These are phyloP conservation scores for Akanthomyces uredinophilus DNA, from an alignment of 2,329 filamentous ascomycete species.

Conservation along the genomic window DNA sequence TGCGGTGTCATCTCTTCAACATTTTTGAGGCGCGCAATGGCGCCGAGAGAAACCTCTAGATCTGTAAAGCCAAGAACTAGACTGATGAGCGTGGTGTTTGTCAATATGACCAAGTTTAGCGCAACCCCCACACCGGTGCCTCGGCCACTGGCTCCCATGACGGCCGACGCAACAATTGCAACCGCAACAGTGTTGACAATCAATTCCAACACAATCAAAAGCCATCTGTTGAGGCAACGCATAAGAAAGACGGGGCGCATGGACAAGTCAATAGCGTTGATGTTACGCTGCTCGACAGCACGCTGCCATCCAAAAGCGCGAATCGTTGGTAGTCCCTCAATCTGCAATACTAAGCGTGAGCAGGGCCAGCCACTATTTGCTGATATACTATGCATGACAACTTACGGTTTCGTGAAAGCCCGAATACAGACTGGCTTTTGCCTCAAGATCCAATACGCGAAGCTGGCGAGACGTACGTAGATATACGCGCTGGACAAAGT, in stretches of 20 bases:
- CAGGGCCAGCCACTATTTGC: not conserved
- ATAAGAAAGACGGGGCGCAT: slow-evolving; percentile 31
- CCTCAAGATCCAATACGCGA: slow-evolving; percentile 50
- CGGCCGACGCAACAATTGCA: slow-evolving; percentile 29
- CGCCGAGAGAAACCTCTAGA: slow-evolving; percentile 22
- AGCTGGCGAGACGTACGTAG: slow-evolving; percentile 53
- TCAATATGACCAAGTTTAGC: slow-evolving; percentile 23
- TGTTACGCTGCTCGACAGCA: slow-evolving; percentile 36
- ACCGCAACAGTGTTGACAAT: slow-evolving; percentile 32
- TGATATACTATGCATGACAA: too few species aligned
- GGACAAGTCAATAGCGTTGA: slow-evolving; percentile 34
- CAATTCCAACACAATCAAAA: slow-evolving; percentile 41
- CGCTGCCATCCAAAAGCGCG: slow-evolving; percentile 25
- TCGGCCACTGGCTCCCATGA: slow-evolving; percentile 20
- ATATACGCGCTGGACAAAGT: slow-evolving; percentile 24
- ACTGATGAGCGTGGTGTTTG: slow-evolving; percentile 20
- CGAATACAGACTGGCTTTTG: slow-evolving; percentile 42
- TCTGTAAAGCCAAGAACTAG: slow-evolving; percentile 21
- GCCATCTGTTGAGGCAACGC: slow-evolving; percentile 44
- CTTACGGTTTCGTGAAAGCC: slow-evolving; percentile 35
- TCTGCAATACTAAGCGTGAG: not conserved
- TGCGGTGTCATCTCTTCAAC: slow-evolving; percentile 18
- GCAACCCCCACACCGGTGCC: slow-evolving; percentile 21
- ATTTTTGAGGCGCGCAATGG: slow-evolving; percentile 19
- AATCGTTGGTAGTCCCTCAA: slow-evolving; percentile 25